A percentile compares a stretch with the other conserved stretches of the same genome.
These are phyloP conservation scores for Melanomma pulvis-pyrius DNA, from an alignment of 495 filamentous ascomycete genomes.

Conservation along the genomic window DNA sequence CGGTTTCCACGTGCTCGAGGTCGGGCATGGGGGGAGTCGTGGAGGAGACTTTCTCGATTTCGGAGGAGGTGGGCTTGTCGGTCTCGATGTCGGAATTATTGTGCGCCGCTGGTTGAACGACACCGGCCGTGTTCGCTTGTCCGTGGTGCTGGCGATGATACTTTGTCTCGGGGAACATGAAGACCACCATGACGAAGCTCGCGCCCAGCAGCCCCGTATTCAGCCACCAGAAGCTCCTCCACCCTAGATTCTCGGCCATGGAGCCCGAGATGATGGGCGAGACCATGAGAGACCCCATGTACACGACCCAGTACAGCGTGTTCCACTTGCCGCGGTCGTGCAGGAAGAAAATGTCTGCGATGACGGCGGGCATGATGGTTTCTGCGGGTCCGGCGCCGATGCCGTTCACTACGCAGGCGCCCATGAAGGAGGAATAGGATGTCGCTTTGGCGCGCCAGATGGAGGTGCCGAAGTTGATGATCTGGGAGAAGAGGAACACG, in stretches of 20 bases:
- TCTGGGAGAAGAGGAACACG: constrained; percentile 58
- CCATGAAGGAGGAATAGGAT: constrained; percentile 64
- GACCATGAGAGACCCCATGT: constrained; percentile 52
- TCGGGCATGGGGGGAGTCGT: constrained; percentile 26
- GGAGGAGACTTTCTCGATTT: constrained; percentile 31
- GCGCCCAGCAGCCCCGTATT: constrained; percentile 55
- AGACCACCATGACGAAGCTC: constrained; percentile 53
- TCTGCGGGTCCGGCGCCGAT: constrained; percentile 62
- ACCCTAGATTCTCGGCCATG: constrained; percentile 60
- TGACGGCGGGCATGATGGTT: constrained; percentile 64
- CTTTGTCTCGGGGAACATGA: constrained; percentile 64
- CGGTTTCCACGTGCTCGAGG: constrained; percentile 39
- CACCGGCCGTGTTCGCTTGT: constrained; percentile 17
- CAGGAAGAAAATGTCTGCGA: constrained; percentile 68
- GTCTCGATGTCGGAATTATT: constrained; percentile 21
- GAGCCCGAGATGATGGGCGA: constrained; percentile 61
- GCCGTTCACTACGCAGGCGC: constrained; percentile 61
- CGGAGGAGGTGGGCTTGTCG: constrained; percentile 6
- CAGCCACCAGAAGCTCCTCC: constrained; percentile 62
- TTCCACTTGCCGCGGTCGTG: constrained; percentile 69
- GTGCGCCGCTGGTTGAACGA: background rate
- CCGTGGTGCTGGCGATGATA: constrained; percentile 54
- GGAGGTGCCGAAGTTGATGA: constrained; percentile 58
- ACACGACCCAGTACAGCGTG: constrained; percentile 65
- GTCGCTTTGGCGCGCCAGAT: constrained; percentile 63